Evolutionary conservation across 2,329 filamentous ascomycete genomes (phyloP), one percentile per base, ranked within the genome.

Genomic region (Trichoderma sp.): DNA sequence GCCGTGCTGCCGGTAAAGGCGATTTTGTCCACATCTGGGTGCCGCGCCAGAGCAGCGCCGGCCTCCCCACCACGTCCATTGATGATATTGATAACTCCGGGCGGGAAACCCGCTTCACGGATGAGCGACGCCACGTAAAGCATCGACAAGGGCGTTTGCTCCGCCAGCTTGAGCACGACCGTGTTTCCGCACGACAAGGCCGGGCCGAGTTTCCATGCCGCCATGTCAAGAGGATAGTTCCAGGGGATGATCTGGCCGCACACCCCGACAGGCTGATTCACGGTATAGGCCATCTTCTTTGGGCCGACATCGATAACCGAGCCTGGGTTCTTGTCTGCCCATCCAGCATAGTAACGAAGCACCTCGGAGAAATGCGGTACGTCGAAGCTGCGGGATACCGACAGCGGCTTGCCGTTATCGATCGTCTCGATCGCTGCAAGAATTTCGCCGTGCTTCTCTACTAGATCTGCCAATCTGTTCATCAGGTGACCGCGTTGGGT

Each of bases 321-420:
- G 35, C 92, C 91, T 69, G 89, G 88, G 70, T 91, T 88, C 82
- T 94, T 94, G 80, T 94, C 92, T 54, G 90, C 89, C 77, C 86
- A 94, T 67, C 92, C 92, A 52, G 88, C 91, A 74, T 94, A 94
- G 79, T 94, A 94, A 72, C 88, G 89, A 64, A 89, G 80, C 13
- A 90, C 78, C 29, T 78, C 76, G 34, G 78, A 72, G 32, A 81
- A 76, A 67, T 84, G 80, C 25, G 77, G 74, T 9, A 93, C 78
- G 76, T 93, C 90, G 63, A 88, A 88, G 50, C 81, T 83, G n/a
- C 89, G 79, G 1, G 90, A 85, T 17, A 89, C 86, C 3, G 82
- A 79, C 77, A 91, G 92, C 4, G 91, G 89, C 78, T 94, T 93
- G 76, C 91, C 92, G 74, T 93, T 94, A 77, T 95, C 91, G 84